Percentiles rank a stretch among this genome's conserved stretches.
Conservation (phyloP, 139 green algal genomes). For the Tetradesmus lagerheimii region DNA sequence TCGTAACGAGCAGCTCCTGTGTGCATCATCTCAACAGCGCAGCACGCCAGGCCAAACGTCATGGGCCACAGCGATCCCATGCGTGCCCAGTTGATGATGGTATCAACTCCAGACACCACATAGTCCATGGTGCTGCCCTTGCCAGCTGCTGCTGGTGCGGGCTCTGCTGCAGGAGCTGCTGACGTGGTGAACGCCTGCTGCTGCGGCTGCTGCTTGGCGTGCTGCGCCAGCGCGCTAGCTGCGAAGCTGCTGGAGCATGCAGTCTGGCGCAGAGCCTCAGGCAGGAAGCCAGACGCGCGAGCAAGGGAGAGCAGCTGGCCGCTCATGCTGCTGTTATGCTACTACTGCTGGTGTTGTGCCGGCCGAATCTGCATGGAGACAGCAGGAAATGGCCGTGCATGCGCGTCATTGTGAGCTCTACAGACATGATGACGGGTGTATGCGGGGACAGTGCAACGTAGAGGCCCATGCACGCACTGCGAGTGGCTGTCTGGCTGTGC, state of each 20-base stretch:
- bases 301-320: conserved; percentile 7
- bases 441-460: not conserved
- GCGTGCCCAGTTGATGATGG: conserved; percentile 93
- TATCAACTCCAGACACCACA: conserved; percentile 68
- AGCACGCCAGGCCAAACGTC: conserved; percentile 98
- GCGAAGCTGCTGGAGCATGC: conserved; percentile 29
- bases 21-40: conserved; percentile 99
- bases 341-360: not conserved
- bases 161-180: conserved; percentile 31
- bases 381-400: not conserved
- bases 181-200: conserved; percentile 27
- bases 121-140: conserved; percentile 53
- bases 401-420: not conserved
- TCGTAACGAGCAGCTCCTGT: conserved; percentile 61
- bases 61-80: conserved; percentile 96
- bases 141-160: conserved; percentile 34
- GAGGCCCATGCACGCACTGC: not conserved
- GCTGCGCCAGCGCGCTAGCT: not conserved
- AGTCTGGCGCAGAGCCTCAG: conserved; percentile 12
- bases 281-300: conserved; percentile 21
- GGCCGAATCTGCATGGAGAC: not conserved
- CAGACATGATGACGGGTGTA: too few relatives aligned
- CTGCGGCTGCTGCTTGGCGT: conserved; percentile 6
- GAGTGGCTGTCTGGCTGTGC: not conserved
- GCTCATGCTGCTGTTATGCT: conserved; percentile 16